Conservation (phyloP, 2,329 filamentous ascomycete genomes). For the Verticillium nubilum region DNA sequence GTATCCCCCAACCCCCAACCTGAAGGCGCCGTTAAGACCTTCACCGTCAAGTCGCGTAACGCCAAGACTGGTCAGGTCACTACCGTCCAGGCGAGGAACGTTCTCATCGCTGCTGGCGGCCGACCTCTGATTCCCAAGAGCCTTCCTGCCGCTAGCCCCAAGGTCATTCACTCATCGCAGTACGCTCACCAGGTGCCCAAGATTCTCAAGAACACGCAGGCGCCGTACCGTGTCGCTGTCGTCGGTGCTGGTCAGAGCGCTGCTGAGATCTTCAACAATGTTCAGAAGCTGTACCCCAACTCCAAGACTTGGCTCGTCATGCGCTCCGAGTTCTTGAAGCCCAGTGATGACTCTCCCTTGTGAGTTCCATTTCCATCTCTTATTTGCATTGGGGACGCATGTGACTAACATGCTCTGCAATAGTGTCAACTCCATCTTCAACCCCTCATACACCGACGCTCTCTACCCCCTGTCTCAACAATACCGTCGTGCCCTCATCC, state of each 20-base stretch:
- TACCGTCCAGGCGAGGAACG: slow-evolving; percentile 56
- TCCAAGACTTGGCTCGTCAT: slow-evolving; percentile 73
- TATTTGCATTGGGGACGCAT: background rate
- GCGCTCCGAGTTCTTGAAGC: slow-evolving; percentile 75
- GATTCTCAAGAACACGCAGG: slow-evolving; percentile 50
- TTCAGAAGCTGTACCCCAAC: slow-evolving; percentile 78
- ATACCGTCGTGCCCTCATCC: slow-evolving; percentile 55
- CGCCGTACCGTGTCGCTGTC: slow-evolving; percentile 71
- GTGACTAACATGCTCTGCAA: slow-evolving; percentile 19
- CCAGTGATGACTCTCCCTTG: slow-evolving; percentile 96
- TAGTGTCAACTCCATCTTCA: slow-evolving; percentile 94
- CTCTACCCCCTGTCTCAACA: slow-evolving; percentile 64
- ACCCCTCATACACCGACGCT: slow-evolving; percentile 70
- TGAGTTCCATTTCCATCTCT: slow-evolving; percentile 39
- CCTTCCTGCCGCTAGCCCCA: slow-evolving; percentile 64
- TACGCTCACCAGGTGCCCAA: slow-evolving; percentile 63
- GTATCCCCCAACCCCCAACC: slow-evolving; percentile 47
- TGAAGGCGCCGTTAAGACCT: slow-evolving; percentile 52
- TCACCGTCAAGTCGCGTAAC: slow-evolving; percentile 63
- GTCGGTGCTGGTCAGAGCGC: slow-evolving; percentile 88
- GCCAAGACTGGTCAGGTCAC: slow-evolving; percentile 47
- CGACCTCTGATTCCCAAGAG: slow-evolving; percentile 64
- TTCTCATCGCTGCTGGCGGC: slow-evolving; percentile 54
- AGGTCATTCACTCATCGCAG: slow-evolving; percentile 82
- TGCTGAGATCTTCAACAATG: slow-evolving; percentile 90